Percentiles rank a stretch among this genome's conserved stretches.
phyloP scores from a whole-genome alignment of 768 basidiomycete species.

The Suillus lakei region DNA sequence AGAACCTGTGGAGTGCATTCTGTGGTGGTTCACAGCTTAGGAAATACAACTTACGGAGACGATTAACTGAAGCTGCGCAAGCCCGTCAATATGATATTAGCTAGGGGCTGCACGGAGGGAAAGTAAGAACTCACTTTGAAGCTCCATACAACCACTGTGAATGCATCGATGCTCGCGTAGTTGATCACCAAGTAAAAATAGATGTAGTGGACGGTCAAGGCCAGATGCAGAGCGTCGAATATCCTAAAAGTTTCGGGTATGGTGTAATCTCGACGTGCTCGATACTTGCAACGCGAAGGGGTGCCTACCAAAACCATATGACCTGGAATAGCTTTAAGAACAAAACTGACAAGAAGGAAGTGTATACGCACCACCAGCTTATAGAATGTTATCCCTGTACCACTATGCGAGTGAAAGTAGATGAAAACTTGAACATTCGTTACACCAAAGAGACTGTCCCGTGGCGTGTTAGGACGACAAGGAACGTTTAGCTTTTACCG shows the following conservation, averaged over 20 bases:
- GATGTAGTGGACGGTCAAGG: constrained; percentile 38
- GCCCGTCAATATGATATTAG: no score
- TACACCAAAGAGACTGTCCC: not conserved
- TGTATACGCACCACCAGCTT: not conserved
- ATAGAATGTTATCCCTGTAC: not conserved
- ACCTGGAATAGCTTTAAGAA: not conserved
- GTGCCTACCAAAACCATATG: not conserved
- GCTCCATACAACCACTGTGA: constrained; percentile 36
- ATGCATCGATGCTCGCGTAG: constrained; percentile 31
- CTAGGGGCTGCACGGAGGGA: not conserved
- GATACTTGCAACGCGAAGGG: not conserved
- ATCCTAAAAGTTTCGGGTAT: constrained; percentile 27
- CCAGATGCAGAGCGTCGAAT: constrained; percentile 40
- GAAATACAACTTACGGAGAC: not conserved
- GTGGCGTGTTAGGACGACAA: not conserved
- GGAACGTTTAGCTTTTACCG: not conserved
- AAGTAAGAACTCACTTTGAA: not conserved
- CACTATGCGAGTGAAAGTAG: not conserved
- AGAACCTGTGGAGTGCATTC: not conserved
- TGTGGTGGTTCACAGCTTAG: not conserved
- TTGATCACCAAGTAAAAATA: constrained; percentile 43
- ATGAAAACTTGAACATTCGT: not conserved
- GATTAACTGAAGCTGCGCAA: not conserved
- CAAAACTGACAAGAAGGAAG: no score
- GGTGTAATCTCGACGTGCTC: not conserved